Conservation (phyloP, 2,329 filamentous ascomycete genomes). For the Ramularia endophylla region DNA sequence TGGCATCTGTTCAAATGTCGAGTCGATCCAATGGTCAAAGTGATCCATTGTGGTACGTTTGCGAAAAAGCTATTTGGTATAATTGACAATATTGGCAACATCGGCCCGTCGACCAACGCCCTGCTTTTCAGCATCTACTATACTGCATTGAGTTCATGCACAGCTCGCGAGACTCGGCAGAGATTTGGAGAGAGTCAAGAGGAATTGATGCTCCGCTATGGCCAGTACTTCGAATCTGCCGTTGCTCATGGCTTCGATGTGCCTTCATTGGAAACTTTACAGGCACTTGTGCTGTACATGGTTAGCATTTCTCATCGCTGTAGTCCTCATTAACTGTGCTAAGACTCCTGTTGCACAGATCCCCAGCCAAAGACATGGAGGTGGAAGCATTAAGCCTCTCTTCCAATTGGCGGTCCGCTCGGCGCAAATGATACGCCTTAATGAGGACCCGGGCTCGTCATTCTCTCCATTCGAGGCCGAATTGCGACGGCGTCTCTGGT, state of each 20-base stretch:
- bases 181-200: slow-evolving; percentile 21
- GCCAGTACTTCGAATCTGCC: slow-evolving; percentile 12
- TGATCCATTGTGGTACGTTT: slow-evolving; percentile 25
- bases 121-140: slow-evolving; percentile 24
- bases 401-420: slow-evolving; percentile 18
- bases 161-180: slow-evolving; percentile 17
- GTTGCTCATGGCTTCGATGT: slow-evolving; percentile 14
- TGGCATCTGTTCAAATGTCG: slow-evolving; percentile 24
- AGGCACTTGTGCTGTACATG: slow-evolving; percentile 20
- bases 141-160: slow-evolving; percentile 22
- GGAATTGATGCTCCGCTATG: slow-evolving; percentile 15
- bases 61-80: slow-evolving; percentile 13
- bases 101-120: slow-evolving; percentile 13
- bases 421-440: slow-evolving; percentile 17
- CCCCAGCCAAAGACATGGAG: slow-evolving; percentile 14
- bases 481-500: slow-evolving; percentile 20
- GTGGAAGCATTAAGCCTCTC: slow-evolving; percentile 9
- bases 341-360: slow-evolving; percentile 5
- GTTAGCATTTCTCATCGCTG: slow-evolving; percentile 2
- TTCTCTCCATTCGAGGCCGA: slow-evolving; percentile 18
- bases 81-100: slow-evolving; percentile 10
- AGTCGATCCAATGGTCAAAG: slow-evolving; percentile 25
- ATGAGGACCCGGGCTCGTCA: slow-evolving; percentile 13
- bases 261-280: slow-evolving; percentile 17
- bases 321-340: not conserved